Evolutionary conservation across 352 stramenopile genomes (phyloP).

Genomic region (Hyaloperonospora arabidopsidis): DNA sequence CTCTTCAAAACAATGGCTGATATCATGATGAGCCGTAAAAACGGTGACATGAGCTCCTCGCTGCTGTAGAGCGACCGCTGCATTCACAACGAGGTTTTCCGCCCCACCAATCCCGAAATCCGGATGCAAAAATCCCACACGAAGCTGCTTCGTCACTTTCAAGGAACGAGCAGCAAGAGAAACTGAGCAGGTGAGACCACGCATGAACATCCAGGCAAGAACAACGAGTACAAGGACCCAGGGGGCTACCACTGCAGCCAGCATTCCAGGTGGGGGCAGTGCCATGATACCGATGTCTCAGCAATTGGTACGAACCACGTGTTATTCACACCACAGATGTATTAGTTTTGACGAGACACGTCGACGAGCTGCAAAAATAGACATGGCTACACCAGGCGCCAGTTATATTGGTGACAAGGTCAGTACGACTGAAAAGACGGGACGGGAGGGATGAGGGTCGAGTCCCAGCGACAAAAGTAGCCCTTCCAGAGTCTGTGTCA

Average conservation of each 20-base stretch:
- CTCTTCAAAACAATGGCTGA: conserved; percentile 92
- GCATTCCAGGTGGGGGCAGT: conserved; percentile 9
- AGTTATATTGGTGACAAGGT: conserved; percentile 2
- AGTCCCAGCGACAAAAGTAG: conserved; percentile 83
- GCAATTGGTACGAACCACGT: not conserved
- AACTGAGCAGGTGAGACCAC: conserved; percentile 23
- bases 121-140: conserved; percentile 94
- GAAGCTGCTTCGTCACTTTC: conserved; percentile 21
- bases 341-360: not conserved
- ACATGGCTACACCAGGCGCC: not conserved
- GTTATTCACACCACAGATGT: not conserved
- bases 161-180: conserved; percentile 10
- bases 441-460: conserved; percentile 65
- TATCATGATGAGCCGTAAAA: conserved; percentile 95
- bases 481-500: conserved; percentile 63
- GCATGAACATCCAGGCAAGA: conserved; percentile 21
- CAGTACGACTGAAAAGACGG: conserved; percentile 67
- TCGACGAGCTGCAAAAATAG: not conserved
- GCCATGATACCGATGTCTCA: conserved; percentile 12
- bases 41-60: conserved; percentile 82
- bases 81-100: conserved; percentile 91
- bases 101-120: conserved; percentile 97
- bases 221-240: conserved; percentile 21
- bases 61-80: conserved; percentile 80
- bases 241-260: conserved; percentile 13